Conservation (phyloP, 1,284 basidiomycete genomes). For the Mycosarcoma mackinlayi region DNA sequence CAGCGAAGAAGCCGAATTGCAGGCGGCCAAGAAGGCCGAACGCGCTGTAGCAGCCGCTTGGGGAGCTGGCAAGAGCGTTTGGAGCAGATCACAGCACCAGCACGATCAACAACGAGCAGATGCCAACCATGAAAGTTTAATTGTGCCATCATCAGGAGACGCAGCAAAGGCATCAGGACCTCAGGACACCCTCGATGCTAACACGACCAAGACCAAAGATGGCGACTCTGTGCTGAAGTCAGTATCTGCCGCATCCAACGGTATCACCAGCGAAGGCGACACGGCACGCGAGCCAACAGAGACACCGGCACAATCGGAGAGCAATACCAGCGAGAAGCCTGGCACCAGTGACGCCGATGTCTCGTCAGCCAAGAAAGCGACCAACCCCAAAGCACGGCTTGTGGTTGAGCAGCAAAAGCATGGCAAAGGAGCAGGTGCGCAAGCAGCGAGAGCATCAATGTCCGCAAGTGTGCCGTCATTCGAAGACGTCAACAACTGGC, state of each 20-base stretch:
- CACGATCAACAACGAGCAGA: conserved; percentile 8
- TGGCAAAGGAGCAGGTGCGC: conserved; percentile 4
- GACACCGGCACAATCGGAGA: background rate
- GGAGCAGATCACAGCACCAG: conserved; percentile 39
- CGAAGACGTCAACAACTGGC: conserved; percentile 47
- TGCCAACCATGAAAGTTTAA: background rate
- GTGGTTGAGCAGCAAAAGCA: conserved; percentile 8
- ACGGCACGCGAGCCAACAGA: background rate
- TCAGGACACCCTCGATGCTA: background rate
- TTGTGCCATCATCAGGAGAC: background rate
- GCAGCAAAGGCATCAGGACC: background rate
- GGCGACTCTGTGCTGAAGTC: background rate
- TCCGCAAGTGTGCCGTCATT: conserved; percentile 21
- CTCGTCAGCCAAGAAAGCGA: conserved; percentile 4
- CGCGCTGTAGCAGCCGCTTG: conserved; percentile 46
- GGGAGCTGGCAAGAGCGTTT: conserved; percentile 49
- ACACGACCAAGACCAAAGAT: background rate
- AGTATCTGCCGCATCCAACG: background rate
- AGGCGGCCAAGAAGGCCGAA: conserved; percentile 48
- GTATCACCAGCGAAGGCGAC: background rate
- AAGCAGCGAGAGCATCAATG: conserved; percentile 3
- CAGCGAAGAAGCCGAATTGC: conserved; percentile 28
- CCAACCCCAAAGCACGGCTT: conserved; percentile 4
- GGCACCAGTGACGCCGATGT: background rate
- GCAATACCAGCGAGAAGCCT: background rate